Base-by-base conservation (phyloP, 495 filamentous ascomycete genomes). In the Thermochaetoides thermophila region DNA sequence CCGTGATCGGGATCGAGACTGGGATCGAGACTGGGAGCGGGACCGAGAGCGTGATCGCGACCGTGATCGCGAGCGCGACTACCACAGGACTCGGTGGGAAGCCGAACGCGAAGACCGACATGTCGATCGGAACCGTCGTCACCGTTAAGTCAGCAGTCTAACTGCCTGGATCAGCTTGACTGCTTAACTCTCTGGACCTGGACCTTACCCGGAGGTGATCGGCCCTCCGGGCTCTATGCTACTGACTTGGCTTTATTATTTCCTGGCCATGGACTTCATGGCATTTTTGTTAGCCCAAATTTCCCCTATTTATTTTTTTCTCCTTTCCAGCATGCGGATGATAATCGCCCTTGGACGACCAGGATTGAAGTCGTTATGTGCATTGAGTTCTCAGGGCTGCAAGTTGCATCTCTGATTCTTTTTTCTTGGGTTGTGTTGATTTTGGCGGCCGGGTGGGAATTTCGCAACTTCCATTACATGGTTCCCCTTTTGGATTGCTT, bases 331-430 rank as follows among this genome's bases (percentile, higher is more conserved):
- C n/a, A n/a, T n/a, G n/a, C n/a, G n/a, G n/a, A n/a, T n/a, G n/a
- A n/a, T n/a, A n/a, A n/a, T n/a, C n/a, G n/a, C n/a, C n/a, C n/a
- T n/a, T n/a, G n/a, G n/a, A n/a, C n/a, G n/a, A n/a, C n/a, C n/a
- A n/a, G n/a, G n/a, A n/a, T n/a, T n/a, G n/a, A n/a, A n/a, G 50
- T 50, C 39, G 41, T 41, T 40, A 47, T 55, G 45, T 46, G 39
- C 42, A 46, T 46, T 48, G 32, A 45, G 32, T 34, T 43, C 34
- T 35, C 15, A 44, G 53, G 57, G 56, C 48, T 64, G 61, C 61
- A 55, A 64, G 59, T 61, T 49, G 54, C 57, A 57, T 39, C 57
- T 63, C 51, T 40, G 21, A 38, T 27, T 23, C 18, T 40, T 36
- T 40, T 26, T 21, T 32, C 15, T 39, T 37, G 33, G 31, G 28